These are phyloP conservation scores for Aspergillus hancockii DNA, from an alignment of 495 filamentous ascomycete species.

Conservation along the genomic window DNA sequence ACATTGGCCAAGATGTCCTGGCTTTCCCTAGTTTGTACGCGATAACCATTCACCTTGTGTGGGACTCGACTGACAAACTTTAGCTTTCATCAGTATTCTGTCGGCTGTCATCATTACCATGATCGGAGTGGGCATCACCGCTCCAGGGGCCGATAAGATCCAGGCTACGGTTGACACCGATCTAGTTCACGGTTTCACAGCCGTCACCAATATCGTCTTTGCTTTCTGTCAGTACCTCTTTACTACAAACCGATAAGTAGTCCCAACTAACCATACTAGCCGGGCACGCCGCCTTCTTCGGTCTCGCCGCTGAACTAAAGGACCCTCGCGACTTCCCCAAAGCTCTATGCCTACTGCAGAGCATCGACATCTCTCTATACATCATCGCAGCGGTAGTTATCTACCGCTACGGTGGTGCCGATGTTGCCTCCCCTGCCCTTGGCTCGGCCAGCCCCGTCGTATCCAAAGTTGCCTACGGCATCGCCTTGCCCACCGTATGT, in stretches of 20 bases:
- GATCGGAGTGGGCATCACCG: conserved; percentile 58
- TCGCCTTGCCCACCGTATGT: conserved; percentile 70
- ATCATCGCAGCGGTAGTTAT: conserved; percentile 51
- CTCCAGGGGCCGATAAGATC: conserved; percentile 26
- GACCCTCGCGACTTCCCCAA: conserved; percentile 67
- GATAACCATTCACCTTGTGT: background rate
- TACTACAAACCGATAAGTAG: background rate
- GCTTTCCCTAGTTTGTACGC: conserved; percentile 63
- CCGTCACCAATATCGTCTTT: conserved; percentile 51
- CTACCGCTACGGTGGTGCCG: conserved; percentile 69
- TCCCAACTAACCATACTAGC: conserved; percentile 29
- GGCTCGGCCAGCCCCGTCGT: conserved; percentile 63
- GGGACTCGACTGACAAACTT: conserved; percentile 30
- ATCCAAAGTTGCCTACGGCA: conserved; percentile 71
- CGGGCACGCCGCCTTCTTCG: conserved; percentile 73
- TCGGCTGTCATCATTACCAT: conserved; percentile 71
- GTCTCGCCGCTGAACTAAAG: conserved; percentile 74
- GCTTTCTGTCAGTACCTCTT: conserved; percentile 36
- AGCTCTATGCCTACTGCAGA: conserved; percentile 63
- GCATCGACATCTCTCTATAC: conserved; percentile 68
- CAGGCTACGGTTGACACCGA: conserved; percentile 32
- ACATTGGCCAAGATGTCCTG: conserved; percentile 63
- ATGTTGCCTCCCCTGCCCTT: conserved; percentile 71
- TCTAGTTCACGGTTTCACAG: conserved; percentile 40
- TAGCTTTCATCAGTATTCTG: conserved; percentile 66